Base-by-base conservation (phyloP, 2,329 filamentous ascomycete genomes). In the Alternaria infectoria region DNA sequence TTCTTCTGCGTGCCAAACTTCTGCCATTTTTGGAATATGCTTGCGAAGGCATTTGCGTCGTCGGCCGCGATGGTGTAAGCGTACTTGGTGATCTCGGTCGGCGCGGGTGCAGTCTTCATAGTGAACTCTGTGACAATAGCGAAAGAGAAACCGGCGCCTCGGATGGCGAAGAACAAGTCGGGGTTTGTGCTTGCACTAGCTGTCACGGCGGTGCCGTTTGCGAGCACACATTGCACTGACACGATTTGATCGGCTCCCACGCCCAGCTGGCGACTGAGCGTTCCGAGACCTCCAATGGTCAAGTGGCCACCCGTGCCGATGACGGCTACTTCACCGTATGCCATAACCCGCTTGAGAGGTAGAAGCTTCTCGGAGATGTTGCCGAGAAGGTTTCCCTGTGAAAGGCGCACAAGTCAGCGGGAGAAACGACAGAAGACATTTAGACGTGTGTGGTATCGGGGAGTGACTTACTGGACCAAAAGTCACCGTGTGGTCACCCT, bases 261-360 rank as follows among this genome's bases (percentile, higher is more conserved):
- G 15, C 51, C 51, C 3, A 54, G 32, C n/a, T 54, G 51, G 19
- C 51, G 51, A 36, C 51, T 43, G 30, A 54, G 51, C 28, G 51
- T 36, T 25, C 51, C 51, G 51, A 54, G 51, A 54, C 51, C 51
- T 19, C 51, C 51, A 40, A 54, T 54, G 19, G 51, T 54, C 51
- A 54, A 25, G 21, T 54, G 51, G 3, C 51, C 51, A 54, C 51
- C 51, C 21, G 51, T 40, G 19, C 51, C 51, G 30, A 54, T 54
- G 19, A 36, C 51, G 19, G n/a, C 30, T 19, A 36, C 51, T 54
- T 36, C 51, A 2, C 51, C 51, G 51, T 54, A 54, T 36, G 51
- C 28, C 30, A 43, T 54, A 2, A 43, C 51, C 6, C 51, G 51
- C 17, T 15, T 30, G 51, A 54, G 51, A 30, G 51, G 51, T 54